Base-by-base conservation (phyloP, 2,329 filamentous ascomycete genomes). In the Aspergillus flavus region DNA sequence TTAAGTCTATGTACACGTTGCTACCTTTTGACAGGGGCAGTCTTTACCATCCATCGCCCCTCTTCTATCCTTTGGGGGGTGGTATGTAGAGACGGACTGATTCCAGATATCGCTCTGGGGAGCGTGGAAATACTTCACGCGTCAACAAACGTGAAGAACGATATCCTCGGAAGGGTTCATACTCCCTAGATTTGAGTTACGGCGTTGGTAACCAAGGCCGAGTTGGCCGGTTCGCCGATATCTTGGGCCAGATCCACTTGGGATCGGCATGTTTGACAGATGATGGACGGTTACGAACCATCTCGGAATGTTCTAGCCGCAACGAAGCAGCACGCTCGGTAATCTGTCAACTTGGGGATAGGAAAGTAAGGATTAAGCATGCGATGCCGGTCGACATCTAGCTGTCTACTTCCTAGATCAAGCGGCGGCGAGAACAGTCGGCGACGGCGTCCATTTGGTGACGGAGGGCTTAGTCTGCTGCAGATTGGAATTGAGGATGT, bases 371-470 rank as follows among this genome's bases (percentile, higher is more conserved):
- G 45, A 23, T 48, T 26, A 12, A 28, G 32, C 11, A 55, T 23
- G 32, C 9, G 52, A 26, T 55, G 30, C 16, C 57, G 12, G 10
- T 6, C 36, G 30, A 10, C 41, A 48, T 36, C 19, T n/a, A 36
- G 19, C 21, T n/a, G 16, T 46, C 12, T 30, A 23, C 7, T 30
- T 6, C 23, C 12, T 16, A 2, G 4, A 36, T 74, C 73, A 77
- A 32, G 72, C 73, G 7, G 64, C 71, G 19, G 73, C 69, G 14
- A 72, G 65, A 1, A 78, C 75, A 28, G 68, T 71, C 5, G 76
- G 73, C 34, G 75, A 77, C 7, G 76, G 76, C 32, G 72, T 76
- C 76, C 75, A 78, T 66, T 76, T 76, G 2, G 76, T 79, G 28
- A 79, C 70, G 1, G 68, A 72, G 26, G 75, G 71, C 57, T 75